These are phyloP conservation scores for Lodderomyces beijingensis DNA, from an alignment of 1,139 yeast species.

Conservation along the genomic window DNA sequence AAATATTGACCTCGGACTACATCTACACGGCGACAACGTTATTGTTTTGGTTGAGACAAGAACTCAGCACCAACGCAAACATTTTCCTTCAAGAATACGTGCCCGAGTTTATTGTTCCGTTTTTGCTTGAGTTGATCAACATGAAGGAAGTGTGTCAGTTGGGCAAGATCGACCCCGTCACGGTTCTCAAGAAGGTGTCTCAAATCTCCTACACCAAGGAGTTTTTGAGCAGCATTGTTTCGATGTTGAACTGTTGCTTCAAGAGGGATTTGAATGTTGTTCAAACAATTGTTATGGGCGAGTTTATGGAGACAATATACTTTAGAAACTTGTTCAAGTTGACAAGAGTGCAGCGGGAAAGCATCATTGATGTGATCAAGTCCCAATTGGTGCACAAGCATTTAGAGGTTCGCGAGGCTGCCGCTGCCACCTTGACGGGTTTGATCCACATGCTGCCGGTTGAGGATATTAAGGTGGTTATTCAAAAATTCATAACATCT, in stretches of 20 bases:
- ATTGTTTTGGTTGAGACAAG: slow-evolving; percentile 39
- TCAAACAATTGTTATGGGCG: slow-evolving; percentile 64
- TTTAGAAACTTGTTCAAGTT: slow-evolving; percentile 66
- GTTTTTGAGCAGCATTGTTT: slow-evolving; percentile 43
- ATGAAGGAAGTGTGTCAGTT: slow-evolving; percentile 82
- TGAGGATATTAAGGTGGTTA: slow-evolving; percentile 42
- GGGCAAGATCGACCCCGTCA: slow-evolving; percentile 57
- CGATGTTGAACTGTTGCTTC: slow-evolving; percentile 46
- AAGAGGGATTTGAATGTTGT: slow-evolving; percentile 51
- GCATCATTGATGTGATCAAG: slow-evolving; percentile 51
- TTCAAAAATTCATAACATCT: slow-evolving; percentile 19
- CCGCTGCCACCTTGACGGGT: slow-evolving; percentile 74
- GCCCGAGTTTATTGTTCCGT: slow-evolving; percentile 58
- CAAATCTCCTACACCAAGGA: slow-evolving; percentile 51
- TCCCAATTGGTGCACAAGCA: slow-evolving; percentile 57
- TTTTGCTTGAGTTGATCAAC: slow-evolving; percentile 59
- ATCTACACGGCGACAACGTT: slow-evolving; percentile 46
- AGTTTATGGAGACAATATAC: slow-evolving; percentile 70
- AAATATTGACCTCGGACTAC: slow-evolving; percentile 43
- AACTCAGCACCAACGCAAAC: slow-evolving; percentile 39
- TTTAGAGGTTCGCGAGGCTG: slow-evolving; percentile 74
- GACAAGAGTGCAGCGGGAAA: slow-evolving; percentile 41
- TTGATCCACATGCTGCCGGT: slow-evolving; percentile 75
- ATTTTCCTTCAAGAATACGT: slow-evolving; percentile 35
- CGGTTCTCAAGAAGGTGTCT: slow-evolving; percentile 52